Base-by-base conservation (phyloP, 768 basidiomycete species). In the Lyophyllum atratum region DNA sequence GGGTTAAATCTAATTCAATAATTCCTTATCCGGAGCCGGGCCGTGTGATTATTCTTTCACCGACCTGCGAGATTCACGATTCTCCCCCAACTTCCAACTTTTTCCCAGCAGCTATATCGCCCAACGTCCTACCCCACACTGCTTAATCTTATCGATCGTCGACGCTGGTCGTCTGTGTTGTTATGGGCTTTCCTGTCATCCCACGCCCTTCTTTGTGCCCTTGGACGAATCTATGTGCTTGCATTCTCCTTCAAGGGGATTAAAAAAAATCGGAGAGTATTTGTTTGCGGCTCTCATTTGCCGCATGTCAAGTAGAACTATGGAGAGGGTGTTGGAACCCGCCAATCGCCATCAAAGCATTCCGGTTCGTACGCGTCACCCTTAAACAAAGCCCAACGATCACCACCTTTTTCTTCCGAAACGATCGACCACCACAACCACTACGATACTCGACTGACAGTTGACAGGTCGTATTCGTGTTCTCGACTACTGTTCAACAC, bases 391-490 rank as follows among this genome's bases (percentile, higher is more conserved):
- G 15, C 39, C n/a, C 39, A 19, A 19, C 44, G 39, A 46, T 25
- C 26, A 45, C 45, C 45, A 4, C 11, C 34, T 34, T 39, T 44
- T 21, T 54, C 45, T 54, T 56, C 47, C 48, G 48, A 37, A 24
- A 19, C 24, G 54, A 45, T 54, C 58, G 49, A 49, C 44, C 31
- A 17, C 7, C 26, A 29, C 31, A 37, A 15, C 34, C 34, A 6
- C 7, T 33, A 12, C 22, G n/a, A 49, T 22, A 11, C 25, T 43
- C 53, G 48, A 49, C 11, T 61, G 66, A 64, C 63, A 64, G 50
- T 19, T 66, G 66, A 61, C 66, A 66, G 63, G 63, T 66, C 59
- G 56, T 51, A 62, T 29, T 43, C 17, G 37, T 44, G 52, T 58
- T 51, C 56, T 58, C 48, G 43, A 54, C 58, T 55, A 55, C 46